Conservation (phyloP, 305 asterid genomes). For the Plantago lanceolata region DNA sequence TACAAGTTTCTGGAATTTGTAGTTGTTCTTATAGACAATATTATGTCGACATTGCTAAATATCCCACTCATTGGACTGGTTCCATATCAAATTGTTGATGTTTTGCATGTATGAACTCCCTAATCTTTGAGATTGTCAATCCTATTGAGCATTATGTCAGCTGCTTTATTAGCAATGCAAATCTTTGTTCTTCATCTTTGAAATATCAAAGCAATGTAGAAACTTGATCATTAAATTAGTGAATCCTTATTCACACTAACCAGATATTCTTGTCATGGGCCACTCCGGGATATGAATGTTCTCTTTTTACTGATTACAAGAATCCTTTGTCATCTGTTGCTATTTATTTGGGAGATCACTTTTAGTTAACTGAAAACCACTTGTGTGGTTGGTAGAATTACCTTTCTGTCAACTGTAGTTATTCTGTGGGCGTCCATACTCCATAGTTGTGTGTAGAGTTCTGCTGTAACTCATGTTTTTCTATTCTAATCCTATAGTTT, state of each 20-base stretch:
- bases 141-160: too few species aligned
- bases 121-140: too few species aligned
- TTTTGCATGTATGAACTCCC: neutral
- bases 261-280: neutral
- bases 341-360: slow-evolving; percentile 12
- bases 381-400: slow-evolving; percentile 10
- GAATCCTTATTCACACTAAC: neutral
- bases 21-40: too few species aligned
- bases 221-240: neutral
- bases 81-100: too few species aligned
- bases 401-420: slow-evolving; percentile 14
- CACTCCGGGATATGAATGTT: neutral
- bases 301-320: neutral
- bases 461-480: slow-evolving; percentile 15
- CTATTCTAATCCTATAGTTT: slow-evolving; percentile 16
- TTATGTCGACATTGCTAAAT: slow-evolving; percentile 5
- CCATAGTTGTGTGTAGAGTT: too few species aligned
- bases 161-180: neutral
- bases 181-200: neutral
- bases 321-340: neutral
- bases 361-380: slow-evolving; percentile 2
- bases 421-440: slow-evolving; percentile 7
- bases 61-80: slow-evolving; percentile 6
- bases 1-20: too few species aligned
- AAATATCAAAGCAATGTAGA: neutral